Evolutionary conservation across 2,329 filamentous ascomycete species (phyloP).

Genomic region (Metarhizium sp.): DNA sequence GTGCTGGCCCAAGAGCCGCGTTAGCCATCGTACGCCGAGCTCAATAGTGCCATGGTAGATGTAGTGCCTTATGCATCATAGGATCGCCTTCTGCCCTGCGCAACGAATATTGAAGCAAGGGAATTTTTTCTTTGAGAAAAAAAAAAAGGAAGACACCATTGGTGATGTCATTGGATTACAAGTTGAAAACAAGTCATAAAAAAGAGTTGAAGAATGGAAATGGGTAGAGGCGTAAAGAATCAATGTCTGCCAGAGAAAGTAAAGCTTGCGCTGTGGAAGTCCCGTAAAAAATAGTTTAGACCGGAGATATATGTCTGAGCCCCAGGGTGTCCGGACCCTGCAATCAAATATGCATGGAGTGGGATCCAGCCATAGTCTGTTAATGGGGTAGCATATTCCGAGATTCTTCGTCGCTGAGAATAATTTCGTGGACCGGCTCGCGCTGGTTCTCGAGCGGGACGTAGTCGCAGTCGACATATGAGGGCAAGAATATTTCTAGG

Average conservation of each 20-base stretch:
- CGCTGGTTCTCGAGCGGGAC: conserved; percentile 65
- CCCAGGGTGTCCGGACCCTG: neutral
- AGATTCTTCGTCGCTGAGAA: conserved; percentile 67
- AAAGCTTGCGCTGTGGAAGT: neutral
- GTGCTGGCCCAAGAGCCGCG: neutral
- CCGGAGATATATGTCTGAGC: conserved; percentile 1
- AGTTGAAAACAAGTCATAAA: neutral
- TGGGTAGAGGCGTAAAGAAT: neutral
- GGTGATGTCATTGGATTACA: neutral
- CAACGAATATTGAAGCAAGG: neutral
- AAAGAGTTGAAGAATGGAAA: neutral
- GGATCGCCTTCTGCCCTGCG: neutral
- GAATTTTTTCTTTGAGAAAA: neutral
- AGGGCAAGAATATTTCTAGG: conserved; percentile 70
- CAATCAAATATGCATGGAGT: conserved; percentile 2
- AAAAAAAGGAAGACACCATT: neutral
- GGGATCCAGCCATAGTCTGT: conserved; percentile 9
- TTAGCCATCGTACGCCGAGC: neutral
- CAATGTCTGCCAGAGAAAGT: neutral
- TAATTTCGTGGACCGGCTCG: conserved; percentile 71
- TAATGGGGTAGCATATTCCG: conserved; percentile 58
- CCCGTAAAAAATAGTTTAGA: neutral
- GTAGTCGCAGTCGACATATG: conserved; percentile 67
- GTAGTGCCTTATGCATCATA: neutral
- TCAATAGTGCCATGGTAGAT: neutral